Evolutionary conservation across 2,329 filamentous ascomycete species (phyloP), one percentile per base, ranked within the genome.

Genomic region (Ophiocordyceps sinensis): DNA sequence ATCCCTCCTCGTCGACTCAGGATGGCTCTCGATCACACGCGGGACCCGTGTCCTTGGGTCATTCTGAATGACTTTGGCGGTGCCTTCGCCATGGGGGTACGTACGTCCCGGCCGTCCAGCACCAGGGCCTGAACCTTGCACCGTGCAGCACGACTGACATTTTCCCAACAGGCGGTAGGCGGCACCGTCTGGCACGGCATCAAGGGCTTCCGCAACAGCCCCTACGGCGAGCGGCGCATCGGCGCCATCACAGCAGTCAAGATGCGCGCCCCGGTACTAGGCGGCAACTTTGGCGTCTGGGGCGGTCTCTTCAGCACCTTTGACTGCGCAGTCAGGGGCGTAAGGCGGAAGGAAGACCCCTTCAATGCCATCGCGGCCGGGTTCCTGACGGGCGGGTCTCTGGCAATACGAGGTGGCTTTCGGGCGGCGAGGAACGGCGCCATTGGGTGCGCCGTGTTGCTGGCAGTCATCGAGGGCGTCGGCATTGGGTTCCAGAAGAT

Each of bases 241-340:
- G 91, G 91, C 60, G 85, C 91, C 52, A 75, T 98, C 66, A 95
- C 89, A 54, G 91, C 91, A 45, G 87, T 98, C 66, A 98, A 98
- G 73, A 88, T 91, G 59, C 83, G 91, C 59, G 91, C 91, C 35
- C 91, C 91, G 3, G 89, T 96, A 29, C 75, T 96, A 38, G 91
- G 91, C 57, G 91, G 91, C 56, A 98, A 98, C 71, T 98, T 96
- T 55, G 89, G 89, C 54, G 86, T 94, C 43, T 96, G 91, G 89
- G 89, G 91, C 59, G 91, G 91, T 50, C 70, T 96, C 43, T 96
- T 96, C 72, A 86, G 80, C 53, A 93, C 86, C 46, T 96, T 89
- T 57, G 91, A 98, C 67, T 98, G 91, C 69, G 84, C 88, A 19
- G 84, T 95, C 47, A 98, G 96, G 73, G 89, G 89, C 43, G 69